Base-by-base conservation (phyloP, 495 filamentous ascomycete genomes). In the Geopyxis carbonaria region DNA sequence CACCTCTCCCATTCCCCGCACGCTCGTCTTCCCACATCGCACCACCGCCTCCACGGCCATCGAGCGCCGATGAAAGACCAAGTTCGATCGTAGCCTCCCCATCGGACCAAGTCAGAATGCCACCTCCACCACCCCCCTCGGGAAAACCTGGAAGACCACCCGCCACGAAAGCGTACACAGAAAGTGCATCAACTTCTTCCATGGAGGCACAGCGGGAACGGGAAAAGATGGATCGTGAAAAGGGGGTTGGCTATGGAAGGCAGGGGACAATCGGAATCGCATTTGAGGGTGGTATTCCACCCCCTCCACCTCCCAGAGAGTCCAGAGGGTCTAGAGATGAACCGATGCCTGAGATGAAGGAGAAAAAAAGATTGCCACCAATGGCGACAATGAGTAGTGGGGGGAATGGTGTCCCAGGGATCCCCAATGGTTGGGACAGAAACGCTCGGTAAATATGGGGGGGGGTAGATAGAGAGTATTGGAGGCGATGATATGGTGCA, bases 241-340 rank as follows among this genome's bases (percentile, higher is more conserved):
- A 11, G 4, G 40, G 43, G 10, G 15, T 38, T 24, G 49, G 43
- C 29, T 36, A 40, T 10, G 28, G 10, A 22, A 14, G 38, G 6
- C 49, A 54, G 9, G 51, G 42, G 4, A 54, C 50, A 9, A 54
- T 48, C 22, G 51, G 49, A 3, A 54, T 53, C 15, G 50, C 40
- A 13, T 54, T 48, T 18, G 51, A 49, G 25, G 50, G 40, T 10
- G 18, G 8, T 25, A 18, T 19, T 7, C 9, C 22, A 7, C n/a
- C 22, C 8, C 10, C 36, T 16, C n/a, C 22, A 7, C 1, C 3
- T 15, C 15, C 10, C n/a, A 27, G 18, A 15, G 21, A 20, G 10
- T 13, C 11, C 11, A n/a, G n/a, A n/a, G n/a, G n/a, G n/a, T n/a
- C n/a, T n/a, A n/a, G n/a, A n/a, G n/a, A n/a, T n/a, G n/a, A n/a